Evolutionary conservation across 768 basidiomycete species (phyloP).

Genomic region (Gelatoporia subvermispora): DNA sequence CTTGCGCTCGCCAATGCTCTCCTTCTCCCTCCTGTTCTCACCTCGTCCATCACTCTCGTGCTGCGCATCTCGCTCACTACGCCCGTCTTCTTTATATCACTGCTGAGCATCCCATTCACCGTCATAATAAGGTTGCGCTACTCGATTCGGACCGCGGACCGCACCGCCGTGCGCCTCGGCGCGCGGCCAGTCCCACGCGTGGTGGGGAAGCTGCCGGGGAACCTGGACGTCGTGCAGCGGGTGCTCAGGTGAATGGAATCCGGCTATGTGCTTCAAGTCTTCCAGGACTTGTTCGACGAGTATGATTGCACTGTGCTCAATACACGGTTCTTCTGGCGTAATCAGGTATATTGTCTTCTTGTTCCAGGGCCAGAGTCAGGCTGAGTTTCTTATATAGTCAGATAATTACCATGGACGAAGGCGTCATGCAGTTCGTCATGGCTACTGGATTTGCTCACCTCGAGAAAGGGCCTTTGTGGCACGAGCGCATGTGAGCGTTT

Average conservation of each 20-base stretch:
- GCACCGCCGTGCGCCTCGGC: constrained; percentile 9
- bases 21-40: too few species aligned
- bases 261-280: constrained; percentile 50
- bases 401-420: constrained; percentile 18
- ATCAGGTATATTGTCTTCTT: neutral
- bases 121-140: too few species aligned
- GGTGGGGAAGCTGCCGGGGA: constrained; percentile 28
- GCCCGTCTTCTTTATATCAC: too few species aligned
- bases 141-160: neutral
- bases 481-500: neutral
- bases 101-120: too few species aligned
- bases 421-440: constrained; percentile 29
- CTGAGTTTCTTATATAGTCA: constrained; percentile 11
- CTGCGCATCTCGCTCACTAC: too few species aligned
- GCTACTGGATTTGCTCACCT: constrained; percentile 39
- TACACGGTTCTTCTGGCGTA: constrained; percentile 58
- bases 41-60: too few species aligned
- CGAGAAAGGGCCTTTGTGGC: constrained; percentile 33
- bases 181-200: constrained; percentile 22
- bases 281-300: constrained; percentile 57
- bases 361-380: neutral
- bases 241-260: constrained; percentile 16
- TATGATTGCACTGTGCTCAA: constrained; percentile 66
- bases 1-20: too few species aligned
- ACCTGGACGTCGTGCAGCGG: constrained; percentile 27